Evolutionary conservation across 2,329 filamentous ascomycete genomes (phyloP).

Genomic region (Penicillium polonicum): DNA sequence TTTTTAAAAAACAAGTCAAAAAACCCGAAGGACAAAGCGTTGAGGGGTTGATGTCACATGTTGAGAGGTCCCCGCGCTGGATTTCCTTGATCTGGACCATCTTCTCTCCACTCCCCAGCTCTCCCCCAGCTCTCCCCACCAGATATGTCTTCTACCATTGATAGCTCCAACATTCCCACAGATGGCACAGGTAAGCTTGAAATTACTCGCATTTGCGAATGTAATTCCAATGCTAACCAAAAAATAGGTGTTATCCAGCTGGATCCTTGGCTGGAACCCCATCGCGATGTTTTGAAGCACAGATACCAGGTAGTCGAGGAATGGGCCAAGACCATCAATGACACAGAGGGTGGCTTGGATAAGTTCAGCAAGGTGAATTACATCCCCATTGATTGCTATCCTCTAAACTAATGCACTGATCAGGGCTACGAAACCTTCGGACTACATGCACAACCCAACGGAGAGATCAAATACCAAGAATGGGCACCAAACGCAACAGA

Average conservation of each 20-base stretch:
- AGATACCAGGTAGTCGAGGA: slow-evolving; percentile 76
- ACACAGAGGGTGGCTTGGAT: slow-evolving; percentile 82
- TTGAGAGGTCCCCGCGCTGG: slow-evolving; percentile 11
- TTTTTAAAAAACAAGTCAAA: neutral
- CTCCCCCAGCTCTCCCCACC: slow-evolving; percentile 2
- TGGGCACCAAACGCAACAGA: slow-evolving; percentile 90
- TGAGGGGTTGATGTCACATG: slow-evolving; percentile 19
- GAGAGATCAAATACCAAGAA: slow-evolving; percentile 87
- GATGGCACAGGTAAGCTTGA: slow-evolving; percentile 24
- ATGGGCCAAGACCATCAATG: slow-evolving; percentile 82
- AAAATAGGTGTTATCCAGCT: slow-evolving; percentile 74
- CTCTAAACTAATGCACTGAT: neutral
- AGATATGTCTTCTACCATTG: slow-evolving; percentile 9
- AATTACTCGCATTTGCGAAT: slow-evolving; percentile 1
- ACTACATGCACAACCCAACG: slow-evolving; percentile 75
- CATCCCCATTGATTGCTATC: neutral
- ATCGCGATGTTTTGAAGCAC: slow-evolving; percentile 71
- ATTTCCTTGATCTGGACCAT: slow-evolving; percentile 12
- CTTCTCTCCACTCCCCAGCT: slow-evolving; percentile 1
- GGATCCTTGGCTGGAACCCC: slow-evolving; percentile 87
- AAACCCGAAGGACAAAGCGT: slow-evolving; percentile 9
- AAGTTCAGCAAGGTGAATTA: slow-evolving; percentile 76
- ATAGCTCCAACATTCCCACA: slow-evolving; percentile 7
- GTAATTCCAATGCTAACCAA: neutral
- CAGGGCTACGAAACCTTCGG: slow-evolving; percentile 86